phyloP scores from a whole-genome alignment of 352 stramenopile genomes.

The Phytophthora citrophthora region DNA sequence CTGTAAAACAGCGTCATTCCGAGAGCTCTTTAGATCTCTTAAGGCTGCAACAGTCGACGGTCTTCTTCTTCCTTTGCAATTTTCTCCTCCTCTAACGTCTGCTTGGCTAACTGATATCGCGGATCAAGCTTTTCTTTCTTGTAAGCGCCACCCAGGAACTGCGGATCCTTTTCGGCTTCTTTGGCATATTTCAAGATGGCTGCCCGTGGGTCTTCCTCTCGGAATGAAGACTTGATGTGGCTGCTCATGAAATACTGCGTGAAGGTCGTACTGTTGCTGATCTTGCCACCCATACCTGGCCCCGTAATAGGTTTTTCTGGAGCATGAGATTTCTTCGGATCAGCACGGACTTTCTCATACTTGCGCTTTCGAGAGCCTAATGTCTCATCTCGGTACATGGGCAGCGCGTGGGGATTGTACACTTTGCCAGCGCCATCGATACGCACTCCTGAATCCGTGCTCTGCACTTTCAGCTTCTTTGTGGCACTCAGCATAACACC shows the following conservation, averaged over 20 bases:
- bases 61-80: constrained; percentile 81
- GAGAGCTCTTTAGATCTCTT: constrained; percentile 37
- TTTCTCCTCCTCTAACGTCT: constrained; percentile 85
- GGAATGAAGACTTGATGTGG: constrained; percentile 87
- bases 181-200: constrained; percentile 90
- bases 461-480: constrained; percentile 75
- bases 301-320: constrained; percentile 80
- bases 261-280: constrained; percentile 82
- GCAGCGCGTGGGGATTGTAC: constrained; percentile 78
- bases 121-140: constrained; percentile 71
- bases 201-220: constrained; percentile 84
- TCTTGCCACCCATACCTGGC: constrained; percentile 78
- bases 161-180: constrained; percentile 67
- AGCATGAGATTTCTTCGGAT: constrained; percentile 77
- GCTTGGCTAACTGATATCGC: constrained; percentile 73
- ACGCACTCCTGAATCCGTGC: constrained; percentile 61
- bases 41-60: constrained; percentile 71
- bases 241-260: constrained; percentile 91
- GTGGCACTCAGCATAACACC: constrained; percentile 83
- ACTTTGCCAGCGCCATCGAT: constrained; percentile 77
- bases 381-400: constrained; percentile 83
- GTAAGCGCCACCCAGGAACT: constrained; percentile 73
- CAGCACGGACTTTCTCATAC: constrained; percentile 66
- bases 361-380: constrained; percentile 69
- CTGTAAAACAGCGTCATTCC: constrained; percentile 13